phyloP scores from a whole-genome alignment of 768 basidiomycete genomes.

The Candolleomyces aberdarensis region DNA sequence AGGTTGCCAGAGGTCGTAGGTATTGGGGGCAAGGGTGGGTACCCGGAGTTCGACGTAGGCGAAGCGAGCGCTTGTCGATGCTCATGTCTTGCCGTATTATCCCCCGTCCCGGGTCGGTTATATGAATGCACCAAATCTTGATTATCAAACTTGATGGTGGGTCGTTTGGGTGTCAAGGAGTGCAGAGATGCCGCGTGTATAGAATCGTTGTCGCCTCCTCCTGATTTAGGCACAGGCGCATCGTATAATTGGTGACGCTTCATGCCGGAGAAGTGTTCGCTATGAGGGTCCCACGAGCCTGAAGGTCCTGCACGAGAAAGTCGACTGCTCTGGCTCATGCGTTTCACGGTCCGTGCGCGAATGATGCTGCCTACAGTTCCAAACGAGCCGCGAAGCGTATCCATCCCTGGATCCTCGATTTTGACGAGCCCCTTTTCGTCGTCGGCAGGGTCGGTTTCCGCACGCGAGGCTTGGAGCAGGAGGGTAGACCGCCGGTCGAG shows the following conservation, averaged over 20 bases:
- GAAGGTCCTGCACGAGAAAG: constrained; percentile 18
- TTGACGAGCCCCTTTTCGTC: constrained; percentile 61
- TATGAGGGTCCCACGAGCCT: not conserved
- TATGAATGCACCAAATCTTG: constrained; percentile 78
- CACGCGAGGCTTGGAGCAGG: constrained; percentile 83
- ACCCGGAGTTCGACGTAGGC: constrained; percentile 19
- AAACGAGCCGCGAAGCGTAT: constrained; percentile 86
- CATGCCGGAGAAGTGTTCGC: constrained; percentile 42
- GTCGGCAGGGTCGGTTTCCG: constrained; percentile 51
- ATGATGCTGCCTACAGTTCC: constrained; percentile 92
- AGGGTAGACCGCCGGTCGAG: constrained; percentile 91
- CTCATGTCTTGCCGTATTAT: constrained; percentile 44
- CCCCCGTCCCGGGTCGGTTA: constrained; percentile 50
- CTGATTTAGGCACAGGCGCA: constrained; percentile 62
- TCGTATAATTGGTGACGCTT: constrained; percentile 87
- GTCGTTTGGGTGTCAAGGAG: constrained; percentile 33
- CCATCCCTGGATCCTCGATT: constrained; percentile 89
- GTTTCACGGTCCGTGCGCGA: constrained; percentile 54
- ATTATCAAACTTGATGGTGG: constrained; percentile 75
- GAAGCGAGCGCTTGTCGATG: constrained; percentile 40
- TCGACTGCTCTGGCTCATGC: constrained; percentile 46
- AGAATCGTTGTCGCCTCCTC: constrained; percentile 32
- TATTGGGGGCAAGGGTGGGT: constrained; percentile 31
- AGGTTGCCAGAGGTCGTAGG: constrained; percentile 25
- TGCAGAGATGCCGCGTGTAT: constrained; percentile 32